These are phyloP conservation scores for Pogostemon cablin DNA, from an alignment of 257 asterid genomes.

Conservation along the genomic window DNA sequence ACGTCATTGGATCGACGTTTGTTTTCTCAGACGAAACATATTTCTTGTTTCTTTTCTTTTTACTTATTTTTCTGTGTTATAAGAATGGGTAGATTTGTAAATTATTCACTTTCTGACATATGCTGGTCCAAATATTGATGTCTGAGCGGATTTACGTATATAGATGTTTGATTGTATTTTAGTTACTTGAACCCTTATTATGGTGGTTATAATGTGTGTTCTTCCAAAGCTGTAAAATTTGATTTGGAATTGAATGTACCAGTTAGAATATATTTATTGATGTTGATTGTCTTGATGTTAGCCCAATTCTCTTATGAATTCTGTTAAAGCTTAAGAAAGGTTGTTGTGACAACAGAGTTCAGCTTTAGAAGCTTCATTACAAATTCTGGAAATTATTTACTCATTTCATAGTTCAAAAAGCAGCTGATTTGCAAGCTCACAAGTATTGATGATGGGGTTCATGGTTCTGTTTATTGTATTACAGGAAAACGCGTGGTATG, in stretches of 20 bases:
- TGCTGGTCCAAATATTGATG: neutral
- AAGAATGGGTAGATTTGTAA: neutral
- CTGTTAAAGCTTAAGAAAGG: too few species aligned
- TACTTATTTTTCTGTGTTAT: neutral
- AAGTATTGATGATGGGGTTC: neutral
- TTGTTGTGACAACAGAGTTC: neutral
- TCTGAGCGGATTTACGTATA: neutral
- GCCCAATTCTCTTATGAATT: too few species aligned
- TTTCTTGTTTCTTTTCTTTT: neutral
- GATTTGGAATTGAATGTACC: too few species aligned
- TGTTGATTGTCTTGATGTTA: too few species aligned
- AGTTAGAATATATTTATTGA: too few species aligned
- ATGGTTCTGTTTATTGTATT: neutral
- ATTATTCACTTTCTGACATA: neutral
- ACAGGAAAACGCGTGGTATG: constrained; percentile 65
- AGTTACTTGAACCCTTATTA: neutral
- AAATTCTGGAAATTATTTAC: neutral
- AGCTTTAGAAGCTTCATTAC: neutral
- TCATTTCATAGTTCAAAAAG: neutral
- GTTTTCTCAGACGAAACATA: neutral
- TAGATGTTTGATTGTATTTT: neutral
- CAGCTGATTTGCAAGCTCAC: neutral
- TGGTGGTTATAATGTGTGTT: too few species aligned
- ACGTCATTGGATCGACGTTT: neutral
- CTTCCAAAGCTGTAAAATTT: too few species aligned